Evolutionary conservation across 441 rosid genomes (phyloP).

Genomic region (Biscutella laevigata): DNA sequence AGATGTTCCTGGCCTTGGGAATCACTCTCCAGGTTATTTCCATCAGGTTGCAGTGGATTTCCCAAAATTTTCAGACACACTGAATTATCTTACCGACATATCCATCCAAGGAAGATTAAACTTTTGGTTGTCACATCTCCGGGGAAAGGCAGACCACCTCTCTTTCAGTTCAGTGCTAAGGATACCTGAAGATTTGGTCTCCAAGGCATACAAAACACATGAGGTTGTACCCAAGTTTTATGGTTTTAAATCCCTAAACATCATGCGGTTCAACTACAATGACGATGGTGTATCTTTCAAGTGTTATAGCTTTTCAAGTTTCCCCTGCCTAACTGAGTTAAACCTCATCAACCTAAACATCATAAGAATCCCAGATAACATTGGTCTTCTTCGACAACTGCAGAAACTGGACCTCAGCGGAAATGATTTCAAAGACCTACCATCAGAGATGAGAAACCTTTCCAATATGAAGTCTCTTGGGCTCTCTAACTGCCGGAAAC

Average conservation of each 20-base stretch:
- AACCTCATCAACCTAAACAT: neutral
- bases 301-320: neutral
- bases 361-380: neutral
- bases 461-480: too few relatives aligned
- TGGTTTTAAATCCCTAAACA: neutral
- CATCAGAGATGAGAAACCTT: neutral
- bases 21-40: too few relatives aligned
- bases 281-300: neutral
- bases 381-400: neutral
- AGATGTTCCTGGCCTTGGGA: too few relatives aligned
- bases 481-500: too few relatives aligned
- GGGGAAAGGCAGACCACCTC: neutral
- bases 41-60: neutral
- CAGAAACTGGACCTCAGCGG: conserved; percentile 1
- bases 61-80: neutral
- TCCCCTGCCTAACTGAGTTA: neutral
- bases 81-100: neutral
- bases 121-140: neutral
- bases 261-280: neutral
- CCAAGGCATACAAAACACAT: too few relatives aligned
- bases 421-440: neutral
- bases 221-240: too few relatives aligned
- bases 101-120: neutral
- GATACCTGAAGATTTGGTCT: too few relatives aligned
- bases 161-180: neutral